Conservation (phyloP, 768 basidiomycete genomes). For the Arthromyces matolae region DNA sequence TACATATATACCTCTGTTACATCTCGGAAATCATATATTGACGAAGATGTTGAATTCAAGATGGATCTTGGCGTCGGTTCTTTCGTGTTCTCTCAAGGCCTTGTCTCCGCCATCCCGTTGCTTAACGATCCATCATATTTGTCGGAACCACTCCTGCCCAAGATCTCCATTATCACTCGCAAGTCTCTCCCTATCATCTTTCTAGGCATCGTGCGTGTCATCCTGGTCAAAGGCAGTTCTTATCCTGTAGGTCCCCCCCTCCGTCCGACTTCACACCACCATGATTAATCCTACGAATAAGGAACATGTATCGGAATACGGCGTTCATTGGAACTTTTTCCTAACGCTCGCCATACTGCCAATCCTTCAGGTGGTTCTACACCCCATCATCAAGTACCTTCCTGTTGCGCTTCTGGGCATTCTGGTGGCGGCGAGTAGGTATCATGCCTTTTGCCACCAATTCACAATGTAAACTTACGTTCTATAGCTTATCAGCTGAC, state of each 20-base stretch:
- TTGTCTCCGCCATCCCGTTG: slow-evolving; percentile 84
- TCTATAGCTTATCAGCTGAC: slow-evolving; percentile 65
- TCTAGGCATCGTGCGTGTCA: slow-evolving; percentile 72
- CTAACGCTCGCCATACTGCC: slow-evolving; percentile 85
- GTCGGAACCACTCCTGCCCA: slow-evolving; percentile 43
- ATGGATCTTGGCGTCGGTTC: slow-evolving; percentile 99
- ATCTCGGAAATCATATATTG: slow-evolving; percentile 7
- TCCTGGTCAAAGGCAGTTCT: slow-evolving; percentile 87
- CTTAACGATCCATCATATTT: slow-evolving; percentile 60
- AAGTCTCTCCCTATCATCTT: slow-evolving; percentile 66
- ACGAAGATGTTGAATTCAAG: slow-evolving; percentile 35
- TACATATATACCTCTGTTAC: slow-evolving; percentile 33
- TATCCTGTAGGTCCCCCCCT: slow-evolving; percentile 65
- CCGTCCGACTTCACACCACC: neutral
- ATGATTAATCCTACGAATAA: slow-evolving; percentile 12
- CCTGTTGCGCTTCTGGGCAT: slow-evolving; percentile 64
- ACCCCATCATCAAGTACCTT: slow-evolving; percentile 56
- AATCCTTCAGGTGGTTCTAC: slow-evolving; percentile 61
- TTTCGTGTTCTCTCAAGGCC: slow-evolving; percentile 93
- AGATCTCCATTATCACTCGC: slow-evolving; percentile 45
- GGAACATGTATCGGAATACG: slow-evolving; percentile 98
- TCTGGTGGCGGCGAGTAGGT: slow-evolving; percentile 50
- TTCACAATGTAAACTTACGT: neutral
- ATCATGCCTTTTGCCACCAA: neutral
- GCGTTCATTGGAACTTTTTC: slow-evolving; percentile 99